Evolutionary conservation across 129 eudicot species (phyloP), one percentile per base, ranked within the genome.

Genomic region (Kitagawia praeruptora): DNA sequence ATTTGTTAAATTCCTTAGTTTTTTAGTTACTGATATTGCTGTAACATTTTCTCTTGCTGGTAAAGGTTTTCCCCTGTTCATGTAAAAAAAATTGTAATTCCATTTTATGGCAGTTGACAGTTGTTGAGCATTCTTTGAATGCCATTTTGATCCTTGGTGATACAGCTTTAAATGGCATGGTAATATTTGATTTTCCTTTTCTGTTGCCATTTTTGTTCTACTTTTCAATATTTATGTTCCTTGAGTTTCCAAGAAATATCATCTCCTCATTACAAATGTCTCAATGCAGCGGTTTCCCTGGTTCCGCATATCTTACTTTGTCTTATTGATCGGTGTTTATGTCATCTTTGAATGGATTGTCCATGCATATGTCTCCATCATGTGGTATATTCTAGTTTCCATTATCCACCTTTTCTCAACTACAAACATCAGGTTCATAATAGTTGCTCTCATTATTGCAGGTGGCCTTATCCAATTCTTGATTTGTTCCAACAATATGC

Each of bases 391-490:
- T 81, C 10, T 48, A 15, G 23, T 69, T 70, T 70, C 53, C 72
- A 28, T 70, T 66, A 18, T 63, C 11, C 56, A n/a, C 37, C 14
- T 40, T 28, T 74, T 49, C 77, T 8, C 34, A 70, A 41, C 34
- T 67, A 77, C 25, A 63, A 40, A 40, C 6, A 15, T 79, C 27
- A 61, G 15, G 25, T 61, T 25, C 69, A 25, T 3, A 25, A 34
- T 61, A 61, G 16, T 19, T 13, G 9, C 18, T 75, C 61, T 34
- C 42, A 19, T 64, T 16, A 34, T 82, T 77, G 86, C 88, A 91
- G 98, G 97, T 93, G 98, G 98, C 98, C 98, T 42, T 93, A 93
- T 87, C 97, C 97, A 34, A 82, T 93, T 80, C 97, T 93, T 66
- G 88, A 93, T 54, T 67, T 93, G 70, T 86, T 97, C 13, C 63